Percentiles rank a stretch among this genome's conserved stretches.
Evolutionary conservation across 2,329 filamentous ascomycete species (phyloP).

Genomic region (Nothophaeocryptopus gaeumannii): DNA sequence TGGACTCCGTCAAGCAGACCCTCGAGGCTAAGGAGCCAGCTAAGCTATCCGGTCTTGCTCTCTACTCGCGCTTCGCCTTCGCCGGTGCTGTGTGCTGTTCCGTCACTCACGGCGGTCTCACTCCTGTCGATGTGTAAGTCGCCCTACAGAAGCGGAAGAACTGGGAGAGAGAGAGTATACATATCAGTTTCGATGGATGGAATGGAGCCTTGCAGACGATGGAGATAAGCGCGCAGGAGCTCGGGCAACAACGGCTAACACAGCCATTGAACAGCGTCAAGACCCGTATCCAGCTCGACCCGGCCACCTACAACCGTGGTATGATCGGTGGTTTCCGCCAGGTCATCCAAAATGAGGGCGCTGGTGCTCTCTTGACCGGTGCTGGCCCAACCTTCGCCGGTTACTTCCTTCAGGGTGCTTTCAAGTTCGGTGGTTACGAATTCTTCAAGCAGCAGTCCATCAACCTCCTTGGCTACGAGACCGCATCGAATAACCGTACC

Average conservation of each 20-base stretch:
- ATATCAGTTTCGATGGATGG: neutral
- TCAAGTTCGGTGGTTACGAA: conserved; percentile 95
- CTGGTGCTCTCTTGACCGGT: conserved; percentile 80
- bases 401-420: conserved; percentile 90
- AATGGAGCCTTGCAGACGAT: neutral
- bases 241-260: conserved; percentile 16
- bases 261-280: conserved; percentile 65
- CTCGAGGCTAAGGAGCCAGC: conserved; percentile 43
- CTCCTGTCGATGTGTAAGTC: conserved; percentile 98
- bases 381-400: conserved; percentile 81
- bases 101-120: conserved; percentile 93
- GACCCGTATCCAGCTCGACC: conserved; percentile 92
- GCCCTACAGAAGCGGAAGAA: neutral
- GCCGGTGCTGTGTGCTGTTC: conserved; percentile 98
- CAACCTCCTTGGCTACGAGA: conserved; percentile 73
- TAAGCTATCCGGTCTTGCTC: conserved; percentile 61
- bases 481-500: conserved; percentile 72
- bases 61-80: conserved; percentile 96
- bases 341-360: conserved; percentile 80
- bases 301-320: conserved; percentile 81
- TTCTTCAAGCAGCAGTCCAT: conserved; percentile 94
- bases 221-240: neutral
- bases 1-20: conserved; percentile 52
- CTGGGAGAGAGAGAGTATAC: neutral
- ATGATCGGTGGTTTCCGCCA: conserved; percentile 83